Evolutionary conservation across 2,329 filamentous ascomycete species (phyloP).

Genomic region (Lachnellula hyalina): DNA sequence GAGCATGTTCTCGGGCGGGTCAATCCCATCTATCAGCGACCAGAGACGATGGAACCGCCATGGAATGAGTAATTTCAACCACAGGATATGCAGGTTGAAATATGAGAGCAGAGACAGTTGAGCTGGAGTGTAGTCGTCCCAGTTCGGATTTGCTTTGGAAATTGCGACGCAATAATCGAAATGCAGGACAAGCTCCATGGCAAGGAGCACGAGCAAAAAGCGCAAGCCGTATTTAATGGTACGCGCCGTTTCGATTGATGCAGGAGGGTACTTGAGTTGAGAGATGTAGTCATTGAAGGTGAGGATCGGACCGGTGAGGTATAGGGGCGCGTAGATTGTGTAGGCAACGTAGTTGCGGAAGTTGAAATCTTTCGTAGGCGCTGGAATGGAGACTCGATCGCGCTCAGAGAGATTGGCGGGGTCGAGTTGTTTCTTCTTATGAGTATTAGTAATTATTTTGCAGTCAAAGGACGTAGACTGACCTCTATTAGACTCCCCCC

Average conservation of each 20-base stretch:
- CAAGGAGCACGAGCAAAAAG: slow-evolving; percentile 72
- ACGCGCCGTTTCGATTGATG: slow-evolving; percentile 64
- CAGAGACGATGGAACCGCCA: slow-evolving; percentile 99
- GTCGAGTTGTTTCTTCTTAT: slow-evolving; percentile 97
- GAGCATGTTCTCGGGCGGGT: slow-evolving; percentile 97
- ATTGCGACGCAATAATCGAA: slow-evolving; percentile 94
- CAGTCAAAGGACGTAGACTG: slow-evolving; percentile 32
- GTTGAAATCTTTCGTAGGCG: slow-evolving; percentile 63
- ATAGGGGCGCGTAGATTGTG: slow-evolving; percentile 84
- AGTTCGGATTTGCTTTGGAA: slow-evolving; percentile 71
- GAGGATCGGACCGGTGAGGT: slow-evolving; percentile 86
- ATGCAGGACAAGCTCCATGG: slow-evolving; percentile 89
- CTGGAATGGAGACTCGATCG: slow-evolving; percentile 76
- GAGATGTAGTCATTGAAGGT: slow-evolving; percentile 98
- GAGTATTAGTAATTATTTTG: slow-evolving; percentile 50
- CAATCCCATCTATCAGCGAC: slow-evolving; percentile 83
- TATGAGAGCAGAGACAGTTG: slow-evolving; percentile 88
- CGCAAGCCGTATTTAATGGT: slow-evolving; percentile 79
- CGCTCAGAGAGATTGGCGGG: slow-evolving; percentile 79
- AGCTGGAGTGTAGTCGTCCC: slow-evolving; percentile 77
- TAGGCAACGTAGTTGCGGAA: slow-evolving; percentile 90
- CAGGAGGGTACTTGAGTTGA: slow-evolving; percentile 68
- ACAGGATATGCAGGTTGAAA: slow-evolving; percentile 96
- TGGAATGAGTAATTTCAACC: slow-evolving; percentile 92
- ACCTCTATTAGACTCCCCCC: slow-evolving; percentile 73